Evolutionary conservation across 208 protist species (phyloP), one percentile per base, ranked within the genome.

Genomic region (Wallacemonas sp.): DNA sequence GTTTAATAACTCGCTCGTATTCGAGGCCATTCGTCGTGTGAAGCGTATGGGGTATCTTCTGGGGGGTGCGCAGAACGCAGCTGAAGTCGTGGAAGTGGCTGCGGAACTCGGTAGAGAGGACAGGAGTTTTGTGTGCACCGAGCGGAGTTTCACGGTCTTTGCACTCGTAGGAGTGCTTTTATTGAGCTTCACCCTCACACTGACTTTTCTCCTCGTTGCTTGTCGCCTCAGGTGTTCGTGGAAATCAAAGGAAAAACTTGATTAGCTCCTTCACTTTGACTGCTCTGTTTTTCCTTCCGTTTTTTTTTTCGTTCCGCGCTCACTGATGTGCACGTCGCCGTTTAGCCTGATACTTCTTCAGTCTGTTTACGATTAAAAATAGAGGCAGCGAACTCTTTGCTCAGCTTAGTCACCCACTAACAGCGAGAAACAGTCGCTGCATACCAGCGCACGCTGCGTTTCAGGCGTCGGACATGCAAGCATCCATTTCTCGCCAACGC

Each of bases 11-110:
- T 62, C 45, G 19, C 6, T 39, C 12, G 39, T 78, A 13, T 24
- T 58, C 21, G 57, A 72, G 13, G 60, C 60, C 3, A 53, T 71
- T 29, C 37, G 61, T 22, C 34, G 22, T 1, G 26, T 79, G 34
- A 68, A 65, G 10, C 53, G 63, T n/a, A 63, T 81, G 68, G 66
- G 73, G 9, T 67, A 66, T 62, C 24, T 78, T 17, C 55, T 82
- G 34, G 81, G 81, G 9, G 81, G 78, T n/a, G 48, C 81, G 15
- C 32, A 66, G 45, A 73, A 52, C 36, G 75, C 75, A 24, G 44
- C 72, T 22, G 68, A 82, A 27, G 45, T 83, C 30, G 33, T 79
- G 6, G 73, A 88, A 48, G 57, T 77, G 1, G 55, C 42, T 0
- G 63, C 61, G 1, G 27, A 45, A 21, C 12, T 83, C 0, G 78